Conservation (phyloP, 495 filamentous ascomycete species). For the Cercophora samala region DNA sequence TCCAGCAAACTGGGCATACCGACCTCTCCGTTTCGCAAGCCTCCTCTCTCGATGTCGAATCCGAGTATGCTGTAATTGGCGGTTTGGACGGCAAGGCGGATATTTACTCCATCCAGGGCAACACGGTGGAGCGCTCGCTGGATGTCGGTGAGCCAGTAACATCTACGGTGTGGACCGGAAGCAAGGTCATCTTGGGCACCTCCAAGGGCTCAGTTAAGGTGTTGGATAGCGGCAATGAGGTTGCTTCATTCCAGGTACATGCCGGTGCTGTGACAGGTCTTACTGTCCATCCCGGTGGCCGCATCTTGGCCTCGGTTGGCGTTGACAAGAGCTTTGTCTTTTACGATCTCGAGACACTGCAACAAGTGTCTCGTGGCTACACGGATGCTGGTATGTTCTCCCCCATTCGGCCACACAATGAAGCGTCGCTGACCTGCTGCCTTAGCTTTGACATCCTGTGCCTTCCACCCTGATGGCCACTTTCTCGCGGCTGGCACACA, state of each 20-base stretch:
- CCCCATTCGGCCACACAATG: not conserved
- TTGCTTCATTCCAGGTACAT: constrained; percentile 67
- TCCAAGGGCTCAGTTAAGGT: constrained; percentile 74
- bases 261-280: constrained; percentile 75
- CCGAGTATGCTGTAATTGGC: constrained; percentile 72
- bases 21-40: constrained; percentile 58
- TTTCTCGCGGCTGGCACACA: constrained; percentile 79
- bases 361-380: constrained; percentile 70
- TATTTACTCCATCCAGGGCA: constrained; percentile 72
- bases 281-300: constrained; percentile 77
- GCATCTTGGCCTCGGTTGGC: constrained; percentile 83
- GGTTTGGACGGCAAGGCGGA: constrained; percentile 73
- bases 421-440: not conserved
- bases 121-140: constrained; percentile 64
- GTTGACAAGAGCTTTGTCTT: constrained; percentile 90
- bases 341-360: constrained; percentile 70
- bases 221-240: constrained; percentile 64
- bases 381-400: constrained; percentile 70
- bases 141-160: constrained; percentile 67
- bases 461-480: constrained; percentile 94
- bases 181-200: constrained; percentile 66
- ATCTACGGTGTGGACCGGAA: constrained; percentile 74
- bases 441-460: constrained; percentile 70
- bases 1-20: constrained; percentile 62
- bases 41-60: constrained; percentile 65